Base-by-base conservation (phyloP, 1,139 yeast genomes). In the Sugiyamaella pinicola region DNA sequence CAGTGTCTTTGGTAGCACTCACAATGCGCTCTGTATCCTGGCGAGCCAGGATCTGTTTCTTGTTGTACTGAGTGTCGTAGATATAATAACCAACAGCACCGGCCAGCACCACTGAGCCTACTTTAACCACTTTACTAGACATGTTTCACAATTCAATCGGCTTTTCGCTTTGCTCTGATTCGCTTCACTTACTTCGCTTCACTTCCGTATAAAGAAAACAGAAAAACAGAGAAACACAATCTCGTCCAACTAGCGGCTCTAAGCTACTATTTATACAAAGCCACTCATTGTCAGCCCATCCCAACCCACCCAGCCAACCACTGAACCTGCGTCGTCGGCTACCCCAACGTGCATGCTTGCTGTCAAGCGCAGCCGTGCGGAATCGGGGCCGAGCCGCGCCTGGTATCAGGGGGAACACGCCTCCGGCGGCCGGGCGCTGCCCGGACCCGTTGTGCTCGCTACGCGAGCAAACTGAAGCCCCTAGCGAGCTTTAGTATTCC, bases 31-130 rank as follows among this genome's bases (percentile, higher is more conserved):
- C 46, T 24, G 51, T 48, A 41, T 21, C 72, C 66, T 47, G 68
- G 35, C 52, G 62, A 52, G 55, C 69, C 56, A 55, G 63, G 39
- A 53, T 57, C 58, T 55, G 61, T 56, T 56, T 65, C 51, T 61
- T 63, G 31, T 64, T 69, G 58, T 57, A 67, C 62, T 67, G 63
- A 48, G 62, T 60, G 52, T 65, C 65, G 53, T 72, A 73, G 44
- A 73, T 57, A 58, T 74, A 74, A 51, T 70, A 68, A 18, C 72
- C 72, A 10, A 71, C 74, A 17, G 69, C 73, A n/a, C 74, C 74
- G n/a, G 71, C 61, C n/a, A 70, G 73, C 24, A 65, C 69, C 4
- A 50, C 55, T 1, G 58, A 56, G 15, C 50, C 51, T 29, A 56
- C 39, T 40, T 58, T 60, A 17, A 56, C 52, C 28, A 31, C 55